Conservation (phyloP, 371 early-diverging fungal species). For the Rhizopus sp. region DNA sequence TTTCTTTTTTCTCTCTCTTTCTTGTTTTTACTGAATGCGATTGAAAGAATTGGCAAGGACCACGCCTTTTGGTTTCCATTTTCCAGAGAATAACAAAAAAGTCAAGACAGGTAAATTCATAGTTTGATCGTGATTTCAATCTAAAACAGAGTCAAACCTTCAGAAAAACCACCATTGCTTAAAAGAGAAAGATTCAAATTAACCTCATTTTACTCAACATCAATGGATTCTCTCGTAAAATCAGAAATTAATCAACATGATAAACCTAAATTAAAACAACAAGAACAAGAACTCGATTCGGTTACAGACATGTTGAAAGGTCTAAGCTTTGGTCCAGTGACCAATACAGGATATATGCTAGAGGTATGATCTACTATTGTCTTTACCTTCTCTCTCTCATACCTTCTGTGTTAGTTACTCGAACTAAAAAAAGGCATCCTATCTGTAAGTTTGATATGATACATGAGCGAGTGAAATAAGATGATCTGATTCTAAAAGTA, state of each 20-base stretch:
- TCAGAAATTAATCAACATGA: background rate
- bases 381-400: no score
- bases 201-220: background rate
- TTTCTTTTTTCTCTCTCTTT: constrained; percentile 1
- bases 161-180: background rate
- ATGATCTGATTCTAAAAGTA: background rate
- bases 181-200: background rate
- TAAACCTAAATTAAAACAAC: background rate
- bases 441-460: background rate
- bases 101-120: constrained; percentile 3
- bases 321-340: background rate
- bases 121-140: background rate
- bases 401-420: background rate
- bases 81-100: constrained; percentile 8
- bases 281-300: background rate
- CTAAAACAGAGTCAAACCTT: background rate
- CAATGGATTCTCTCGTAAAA: background rate
- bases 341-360: background rate
- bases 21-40: background rate
- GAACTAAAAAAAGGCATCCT: background rate
- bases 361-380: no score
- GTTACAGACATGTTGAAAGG: background rate
- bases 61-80: constrained; percentile 8
- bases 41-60: constrained; percentile 2
- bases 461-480: background rate